phyloP scores from a whole-genome alignment of 176 grass and related monocot genomes.

The Alopecurus myosuroides region DNA sequence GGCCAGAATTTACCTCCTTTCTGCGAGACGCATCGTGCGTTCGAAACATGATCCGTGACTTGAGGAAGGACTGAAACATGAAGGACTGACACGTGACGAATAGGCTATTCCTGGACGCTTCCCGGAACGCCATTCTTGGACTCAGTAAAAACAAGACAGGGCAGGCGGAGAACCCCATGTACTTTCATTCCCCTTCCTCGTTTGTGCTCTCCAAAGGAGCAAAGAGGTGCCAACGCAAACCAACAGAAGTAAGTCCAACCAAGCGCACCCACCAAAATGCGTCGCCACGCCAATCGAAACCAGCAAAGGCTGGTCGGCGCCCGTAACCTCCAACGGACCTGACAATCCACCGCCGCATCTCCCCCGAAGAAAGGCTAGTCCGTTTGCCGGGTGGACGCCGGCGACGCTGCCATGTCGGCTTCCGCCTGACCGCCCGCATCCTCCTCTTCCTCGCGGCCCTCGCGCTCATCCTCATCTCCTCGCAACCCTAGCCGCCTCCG shows the following conservation, averaged over 20 bases:
- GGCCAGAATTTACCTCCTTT: too few relatives aligned
- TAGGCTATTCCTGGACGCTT: not conserved
- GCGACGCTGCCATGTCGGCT: slow-evolving; percentile 33
- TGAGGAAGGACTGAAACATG: not conserved
- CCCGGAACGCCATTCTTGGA: not conserved
- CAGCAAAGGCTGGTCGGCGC: not conserved
- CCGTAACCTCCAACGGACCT: not conserved
- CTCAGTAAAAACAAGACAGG: not conserved
- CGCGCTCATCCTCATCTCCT: too few relatives aligned
- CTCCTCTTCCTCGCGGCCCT: slow-evolving; percentile 21
- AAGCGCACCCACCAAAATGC: not conserved
- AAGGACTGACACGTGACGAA: not conserved
- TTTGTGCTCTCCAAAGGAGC: not conserved
- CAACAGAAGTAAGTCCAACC: not conserved
- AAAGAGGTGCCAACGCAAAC: not conserved
- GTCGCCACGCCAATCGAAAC: not conserved
- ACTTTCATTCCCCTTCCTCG: not conserved
- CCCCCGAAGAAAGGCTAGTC: not conserved
- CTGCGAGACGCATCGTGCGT: too few relatives aligned
- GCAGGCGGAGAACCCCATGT: not conserved
- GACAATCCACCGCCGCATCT: not conserved
- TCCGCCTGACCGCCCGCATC: not conserved
- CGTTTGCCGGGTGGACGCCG: slow-evolving; percentile 13
- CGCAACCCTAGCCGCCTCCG: slow-evolving; percentile 48
- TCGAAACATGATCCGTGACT: not conserved